A percentile compares a stretch with the other conserved stretches of the same genome.
These are phyloP conservation scores for Blastobotrys persicus DNA, from an alignment of 1,139 yeast genomes.

Conservation along the genomic window DNA sequence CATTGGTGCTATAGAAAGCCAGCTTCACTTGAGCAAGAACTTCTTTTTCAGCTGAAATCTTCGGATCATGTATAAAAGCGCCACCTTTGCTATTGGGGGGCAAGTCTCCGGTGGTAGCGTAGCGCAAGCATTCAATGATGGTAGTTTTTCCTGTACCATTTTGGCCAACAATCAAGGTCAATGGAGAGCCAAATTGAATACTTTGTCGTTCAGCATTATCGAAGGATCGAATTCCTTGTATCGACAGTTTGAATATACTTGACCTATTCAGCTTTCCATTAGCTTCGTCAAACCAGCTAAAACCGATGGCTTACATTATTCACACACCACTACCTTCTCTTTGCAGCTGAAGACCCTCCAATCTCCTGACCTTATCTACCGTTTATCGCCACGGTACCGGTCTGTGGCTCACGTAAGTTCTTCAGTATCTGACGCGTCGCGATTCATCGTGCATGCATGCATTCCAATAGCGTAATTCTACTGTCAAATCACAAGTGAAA, in stretches of 20 bases:
- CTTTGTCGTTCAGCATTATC: slow-evolving; percentile 80
- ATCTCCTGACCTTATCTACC: too few species aligned
- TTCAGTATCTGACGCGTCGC: too few species aligned
- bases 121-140: slow-evolving; percentile 87
- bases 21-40: slow-evolving; percentile 89
- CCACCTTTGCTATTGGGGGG: slow-evolving; percentile 98
- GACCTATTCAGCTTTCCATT: slow-evolving; percentile 27
- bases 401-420: too few species aligned
- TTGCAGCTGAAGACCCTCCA: too few species aligned
- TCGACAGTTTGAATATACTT: slow-evolving; percentile 51
- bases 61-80: slow-evolving; percentile 94
- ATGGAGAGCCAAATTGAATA: slow-evolving; percentile 84
- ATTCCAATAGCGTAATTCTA: too few species aligned
- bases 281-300: background rate
- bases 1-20: slow-evolving; percentile 74
- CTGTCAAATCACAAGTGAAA: too few species aligned
- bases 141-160: slow-evolving; percentile 99
- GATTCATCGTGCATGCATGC: too few species aligned
- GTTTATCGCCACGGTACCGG: too few species aligned
- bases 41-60: slow-evolving; percentile 61
- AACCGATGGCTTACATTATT: background rate
- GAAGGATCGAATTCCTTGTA: slow-evolving; percentile 89
- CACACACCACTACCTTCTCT: background rate
- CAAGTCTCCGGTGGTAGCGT: slow-evolving; percentile 91
- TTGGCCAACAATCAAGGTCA: slow-evolving; percentile 91